phyloP scores from a whole-genome alignment of 2,329 filamentous ascomycete genomes.

The Colletotrichum sp. region DNA sequence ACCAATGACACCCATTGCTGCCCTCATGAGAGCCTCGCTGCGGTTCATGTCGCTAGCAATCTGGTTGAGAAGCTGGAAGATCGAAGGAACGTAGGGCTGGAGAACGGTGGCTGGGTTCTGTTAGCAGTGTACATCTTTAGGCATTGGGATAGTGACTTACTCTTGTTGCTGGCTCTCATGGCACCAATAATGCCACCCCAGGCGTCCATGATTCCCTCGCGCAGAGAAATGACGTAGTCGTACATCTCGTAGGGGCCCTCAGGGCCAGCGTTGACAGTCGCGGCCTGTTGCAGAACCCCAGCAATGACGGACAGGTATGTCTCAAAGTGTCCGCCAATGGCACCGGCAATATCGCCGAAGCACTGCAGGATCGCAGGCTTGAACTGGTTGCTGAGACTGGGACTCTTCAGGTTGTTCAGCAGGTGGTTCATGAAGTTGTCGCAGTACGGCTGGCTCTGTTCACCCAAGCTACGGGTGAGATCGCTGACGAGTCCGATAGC shows the following conservation, averaged over 20 bases:
- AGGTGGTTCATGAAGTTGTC: constrained; percentile 99
- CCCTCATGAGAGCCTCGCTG: constrained; percentile 88
- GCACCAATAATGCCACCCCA: constrained; percentile 97
- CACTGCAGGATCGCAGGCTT: constrained; percentile 98
- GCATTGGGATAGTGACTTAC: constrained; percentile 49
- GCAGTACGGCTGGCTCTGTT: constrained; percentile 92
- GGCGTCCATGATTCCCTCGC: constrained; percentile 98
- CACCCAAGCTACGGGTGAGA: constrained; percentile 88
- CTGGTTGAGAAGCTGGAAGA: constrained; percentile 85
- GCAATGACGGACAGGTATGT: constrained; percentile 92
- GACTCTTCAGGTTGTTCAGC: constrained; percentile 88
- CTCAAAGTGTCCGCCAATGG: constrained; percentile 91
- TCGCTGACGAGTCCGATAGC: constrained; percentile 97
- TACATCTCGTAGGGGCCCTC: constrained; percentile 94
- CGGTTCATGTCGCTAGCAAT: constrained; percentile 85
- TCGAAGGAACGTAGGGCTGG: constrained; percentile 79
- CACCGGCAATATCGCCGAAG: constrained; percentile 96
- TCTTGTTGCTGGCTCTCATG: constrained; percentile 83
- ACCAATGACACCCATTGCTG: constrained; percentile 97
- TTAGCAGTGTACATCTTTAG: constrained; percentile 27
- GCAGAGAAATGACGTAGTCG: constrained; percentile 92
- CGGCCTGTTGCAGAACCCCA: constrained; percentile 92
- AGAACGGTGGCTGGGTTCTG: constrained; percentile 66
- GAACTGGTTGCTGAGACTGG: constrained; percentile 90
- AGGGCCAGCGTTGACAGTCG: constrained; percentile 76